phyloP scores from a whole-genome alignment of 257 asterid genomes.

The Solanum peruvianum region DNA sequence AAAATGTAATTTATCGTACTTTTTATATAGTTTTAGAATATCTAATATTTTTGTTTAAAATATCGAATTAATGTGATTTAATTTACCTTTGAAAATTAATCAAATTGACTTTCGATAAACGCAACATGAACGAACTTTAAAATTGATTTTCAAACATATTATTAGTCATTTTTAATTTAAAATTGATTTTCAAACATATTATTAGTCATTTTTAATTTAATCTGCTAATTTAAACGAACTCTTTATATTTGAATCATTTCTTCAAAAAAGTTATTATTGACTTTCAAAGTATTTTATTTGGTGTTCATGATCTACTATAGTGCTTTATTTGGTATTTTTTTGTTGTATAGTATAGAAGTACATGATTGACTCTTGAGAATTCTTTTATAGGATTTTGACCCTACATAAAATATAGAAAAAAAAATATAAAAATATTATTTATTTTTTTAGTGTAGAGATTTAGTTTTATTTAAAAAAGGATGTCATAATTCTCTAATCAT shows the following conservation, averaged over 20 bases:
- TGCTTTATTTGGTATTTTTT: background rate
- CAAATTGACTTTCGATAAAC: too few relatives aligned
- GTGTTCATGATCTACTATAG: background rate
- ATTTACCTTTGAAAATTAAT: too few relatives aligned
- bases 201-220: background rate
- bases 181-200: too few relatives aligned
- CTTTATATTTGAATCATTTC: background rate
- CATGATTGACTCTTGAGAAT: background rate
- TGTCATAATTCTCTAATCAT: background rate
- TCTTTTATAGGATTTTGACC: background rate
- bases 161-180: background rate
- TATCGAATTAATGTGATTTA: too few relatives aligned
- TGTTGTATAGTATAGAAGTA: background rate
- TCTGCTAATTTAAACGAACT: background rate
- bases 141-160: too few relatives aligned
- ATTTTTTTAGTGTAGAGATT: background rate
- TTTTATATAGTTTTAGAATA: too few relatives aligned
- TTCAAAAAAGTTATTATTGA: background rate
- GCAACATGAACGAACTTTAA: too few relatives aligned
- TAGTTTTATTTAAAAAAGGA: background rate
- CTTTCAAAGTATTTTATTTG: background rate
- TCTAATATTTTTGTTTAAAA: too few relatives aligned
- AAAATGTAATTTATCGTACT: too few relatives aligned
- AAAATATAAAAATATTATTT: background rate
- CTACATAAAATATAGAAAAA: background rate